phyloP scores from a whole-genome alignment of 1,139 yeast genomes.

The Pneumocystis wakefieldiae region DNA sequence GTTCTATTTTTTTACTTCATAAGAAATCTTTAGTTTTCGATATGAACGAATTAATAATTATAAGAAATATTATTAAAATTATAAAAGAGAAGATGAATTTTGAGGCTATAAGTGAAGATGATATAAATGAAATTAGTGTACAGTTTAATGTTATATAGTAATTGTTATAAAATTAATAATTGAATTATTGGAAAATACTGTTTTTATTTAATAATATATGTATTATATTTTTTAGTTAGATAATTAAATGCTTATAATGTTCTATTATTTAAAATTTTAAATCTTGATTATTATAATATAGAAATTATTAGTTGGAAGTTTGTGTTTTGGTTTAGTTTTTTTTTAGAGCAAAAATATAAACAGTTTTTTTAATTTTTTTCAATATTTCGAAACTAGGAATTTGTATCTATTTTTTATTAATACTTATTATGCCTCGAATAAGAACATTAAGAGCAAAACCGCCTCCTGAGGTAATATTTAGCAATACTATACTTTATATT shows the following conservation, averaged over 20 bases:
- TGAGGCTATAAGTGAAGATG: neutral
- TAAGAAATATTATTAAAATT: neutral
- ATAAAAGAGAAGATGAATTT: neutral
- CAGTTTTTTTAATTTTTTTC: neutral
- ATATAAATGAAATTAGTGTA: neutral
- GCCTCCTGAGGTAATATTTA: neutral
- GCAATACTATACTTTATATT: neutral
- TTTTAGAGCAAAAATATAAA: too few relatives aligned
- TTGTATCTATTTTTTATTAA: neutral
- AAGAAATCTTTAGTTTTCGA: neutral
- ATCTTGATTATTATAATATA: neutral
- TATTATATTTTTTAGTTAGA: neutral
- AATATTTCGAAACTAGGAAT: neutral
- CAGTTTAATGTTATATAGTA: neutral
- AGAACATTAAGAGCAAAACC: conserved; percentile 31
- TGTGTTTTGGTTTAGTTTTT: too few relatives aligned
- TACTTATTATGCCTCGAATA: conserved; percentile 29
- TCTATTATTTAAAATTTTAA: neutral
- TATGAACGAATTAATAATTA: neutral
- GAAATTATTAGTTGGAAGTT: too few relatives aligned
- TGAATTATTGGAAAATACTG: neutral
- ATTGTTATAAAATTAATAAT: neutral
- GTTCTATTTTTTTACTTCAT: neutral
- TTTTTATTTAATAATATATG: neutral
- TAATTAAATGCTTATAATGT: neutral